Evolutionary conservation across 1,139 yeast genomes (phyloP), one percentile per base, ranked within the genome.

Genomic region (Ashbya aceris): DNA sequence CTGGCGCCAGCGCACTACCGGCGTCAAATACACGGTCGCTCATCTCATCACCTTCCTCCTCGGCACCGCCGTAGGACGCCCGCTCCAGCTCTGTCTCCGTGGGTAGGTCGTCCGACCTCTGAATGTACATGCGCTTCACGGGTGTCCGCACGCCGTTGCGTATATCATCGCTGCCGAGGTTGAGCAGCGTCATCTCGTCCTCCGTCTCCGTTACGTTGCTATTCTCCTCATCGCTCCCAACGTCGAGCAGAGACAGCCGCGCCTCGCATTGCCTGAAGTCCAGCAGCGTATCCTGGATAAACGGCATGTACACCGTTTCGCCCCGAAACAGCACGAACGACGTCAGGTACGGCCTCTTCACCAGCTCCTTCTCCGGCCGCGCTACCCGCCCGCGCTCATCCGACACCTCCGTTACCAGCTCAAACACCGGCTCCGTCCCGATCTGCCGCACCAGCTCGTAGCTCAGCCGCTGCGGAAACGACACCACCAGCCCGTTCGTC

Each of bases 261-360:
- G 52, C 49, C 41, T 51, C 54, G 6, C 50, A 55, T 31, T 56
- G 65, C 49, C 79, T 73, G 41, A 81, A 69, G 56, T 80, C 83
- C 44, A 81, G 54, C 33, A 76, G 61, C 8, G 79, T 65, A 40
- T 75, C 75, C 45, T 68, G 61, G 41, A 76, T 65, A 44, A 69
- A 67, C 2, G 86, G 87, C 56, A 82, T 62, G 1, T 67, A 62
- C 12, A 79, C 68, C 4, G 72, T 66, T 58, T 82, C 89, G 45
- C 68, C 69, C 42, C 72, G 67, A 45, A 71, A 64, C 41, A 82
- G 68, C 33, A 71, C 69, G 48, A 82, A 74, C 46, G 80, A 82
- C 2, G 84, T 77, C 51, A 56, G 38, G 3, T 43, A 41, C 2
- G 44, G 43, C 8, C 48, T 43, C 10, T 49, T 51, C 7, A 51